Evolutionary conservation across 495 filamentous ascomycete species (phyloP).

Genomic region (Penicillium cinerascens): DNA sequence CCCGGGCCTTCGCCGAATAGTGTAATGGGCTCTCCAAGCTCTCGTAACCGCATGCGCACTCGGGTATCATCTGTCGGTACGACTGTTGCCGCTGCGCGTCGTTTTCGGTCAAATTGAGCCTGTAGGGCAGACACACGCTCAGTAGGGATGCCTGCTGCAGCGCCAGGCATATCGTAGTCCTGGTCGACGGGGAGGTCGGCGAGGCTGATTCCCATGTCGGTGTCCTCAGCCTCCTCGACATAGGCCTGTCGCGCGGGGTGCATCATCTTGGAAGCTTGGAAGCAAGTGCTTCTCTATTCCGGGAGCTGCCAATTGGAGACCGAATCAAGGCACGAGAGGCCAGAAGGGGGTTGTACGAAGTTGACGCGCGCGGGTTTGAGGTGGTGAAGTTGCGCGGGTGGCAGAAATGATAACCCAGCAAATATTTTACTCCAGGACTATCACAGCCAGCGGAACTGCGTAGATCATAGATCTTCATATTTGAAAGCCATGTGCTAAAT

Average conservation of each 20-base stretch:
- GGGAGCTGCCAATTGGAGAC: background rate
- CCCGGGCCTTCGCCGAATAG: conserved; percentile 89
- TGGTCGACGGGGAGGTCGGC: conserved; percentile 80
- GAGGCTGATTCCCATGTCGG: conserved; percentile 69
- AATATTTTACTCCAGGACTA: background rate
- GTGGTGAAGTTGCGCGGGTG: conserved; percentile 14
- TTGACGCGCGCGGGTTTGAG: conserved; percentile 5
- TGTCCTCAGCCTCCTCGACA: conserved; percentile 78
- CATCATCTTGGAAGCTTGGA: conserved; percentile 55
- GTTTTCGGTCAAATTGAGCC: conserved; percentile 84
- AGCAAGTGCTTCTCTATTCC: conserved; percentile 1
- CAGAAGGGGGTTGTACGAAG: background rate
- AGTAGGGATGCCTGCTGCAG: conserved; percentile 70
- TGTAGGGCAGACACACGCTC: conserved; percentile 87
- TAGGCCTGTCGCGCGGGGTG: conserved; percentile 94
- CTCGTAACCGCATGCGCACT: conserved; percentile 75
- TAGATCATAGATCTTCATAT: background rate
- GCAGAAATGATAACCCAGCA: conserved; percentile 22
- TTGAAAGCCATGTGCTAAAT: background rate
- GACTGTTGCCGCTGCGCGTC: conserved; percentile 82
- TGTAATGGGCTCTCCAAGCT: conserved; percentile 87
- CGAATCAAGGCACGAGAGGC: background rate
- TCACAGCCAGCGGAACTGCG: background rate
- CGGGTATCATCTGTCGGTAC: conserved; percentile 93
- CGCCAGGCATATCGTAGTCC: conserved; percentile 76